Evolutionary conservation across 2,329 filamentous ascomycete species (phyloP), one percentile per base, ranked within the genome.

Genomic region (Penicillium sp.): DNA sequence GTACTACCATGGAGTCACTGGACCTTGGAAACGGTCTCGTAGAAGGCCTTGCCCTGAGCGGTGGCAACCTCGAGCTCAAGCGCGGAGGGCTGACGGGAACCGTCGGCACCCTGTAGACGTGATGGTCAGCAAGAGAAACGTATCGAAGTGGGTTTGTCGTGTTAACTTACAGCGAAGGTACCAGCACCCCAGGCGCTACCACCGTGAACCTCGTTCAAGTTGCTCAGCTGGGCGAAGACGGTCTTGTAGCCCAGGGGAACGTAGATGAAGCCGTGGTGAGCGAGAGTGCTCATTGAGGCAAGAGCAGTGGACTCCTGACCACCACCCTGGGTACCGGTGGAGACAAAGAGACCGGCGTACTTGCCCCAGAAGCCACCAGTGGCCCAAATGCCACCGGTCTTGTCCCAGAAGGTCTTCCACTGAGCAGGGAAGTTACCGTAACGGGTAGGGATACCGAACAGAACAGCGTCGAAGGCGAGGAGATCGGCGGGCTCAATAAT

Each of bases 341-440:
- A 91, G 76, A 99, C 78, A 84, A 99, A 99, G 60, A 97, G 65
- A 70, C 93, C 93, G 53, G 89, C 93, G 71, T 91, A 87, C 83
- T 97, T 97, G 79, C 92, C 92, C 78, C 82, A 86, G 82, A 84
- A 92, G 66, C 81, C 86, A 61, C 93, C 93, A 15, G 78, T 75
- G 60, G 82, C 78, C 94, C 94, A 97, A 76, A 94, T 89, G 67
- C 84, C 82, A 71, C 93, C 93, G 25, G 91, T 92, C 78, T 85
- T 84, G 82, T 99, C 94, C 90, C 92, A 95, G 74, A 80, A 81
- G 53, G 75, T 77, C 83, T 94, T 97, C 90, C 90, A 97, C 80
- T 99, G 94, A 19, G 88, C 90, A 48, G 93, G 92, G 84, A 96
- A 96, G 86, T 95, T 97, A 69, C 94, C 94, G 80, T 91, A 99